Conservation (phyloP, 768 basidiomycete species). For the Trametes coccinea region DNA sequence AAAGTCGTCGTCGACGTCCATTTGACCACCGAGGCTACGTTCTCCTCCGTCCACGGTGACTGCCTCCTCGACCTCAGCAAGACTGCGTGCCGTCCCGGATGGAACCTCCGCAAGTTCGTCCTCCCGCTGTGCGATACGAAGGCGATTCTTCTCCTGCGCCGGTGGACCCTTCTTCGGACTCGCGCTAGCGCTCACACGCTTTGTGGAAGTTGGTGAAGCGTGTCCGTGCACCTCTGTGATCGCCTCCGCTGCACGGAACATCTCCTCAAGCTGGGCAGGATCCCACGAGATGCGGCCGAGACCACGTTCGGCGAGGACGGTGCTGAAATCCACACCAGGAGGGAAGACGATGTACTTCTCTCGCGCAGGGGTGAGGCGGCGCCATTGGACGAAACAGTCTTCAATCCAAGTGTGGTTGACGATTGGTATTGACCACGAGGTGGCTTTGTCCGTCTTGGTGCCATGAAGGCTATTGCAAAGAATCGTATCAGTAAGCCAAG, state of each 20-base stretch:
- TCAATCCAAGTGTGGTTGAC: conserved; percentile 93
- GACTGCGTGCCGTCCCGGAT: conserved; percentile 25
- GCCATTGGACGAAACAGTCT: conserved; percentile 85
- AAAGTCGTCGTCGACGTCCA: conserved; percentile 16
- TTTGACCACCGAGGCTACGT: conserved; percentile 12
- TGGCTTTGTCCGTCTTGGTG: conserved; percentile 70
- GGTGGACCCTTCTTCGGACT: conserved; percentile 5
- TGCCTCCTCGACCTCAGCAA: conserved; percentile 31
- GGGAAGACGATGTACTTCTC: conserved; percentile 74
- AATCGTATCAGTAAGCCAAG: not conserved
- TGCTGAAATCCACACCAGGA: conserved; percentile 63
- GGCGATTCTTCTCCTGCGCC: not conserved
- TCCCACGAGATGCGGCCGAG: conserved; percentile 29
- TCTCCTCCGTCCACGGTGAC: conserved; percentile 23
- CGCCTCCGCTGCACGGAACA: conserved; percentile 30
- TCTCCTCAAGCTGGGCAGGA: conserved; percentile 33
- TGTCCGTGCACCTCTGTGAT: conserved; percentile 13
- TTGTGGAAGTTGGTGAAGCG: not conserved
- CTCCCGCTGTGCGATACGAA: conserved; percentile 7
- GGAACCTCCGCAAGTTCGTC: conserved; percentile 14
- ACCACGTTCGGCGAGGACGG: conserved; percentile 37
- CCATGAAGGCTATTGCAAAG: conserved; percentile 22
- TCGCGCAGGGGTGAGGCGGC: conserved; percentile 58
- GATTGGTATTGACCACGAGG: conserved; percentile 79
- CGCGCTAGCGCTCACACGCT: conserved; percentile 13